Conservation (phyloP, 768 basidiomycete species). For the Podaxis carcinomalis region DNA sequence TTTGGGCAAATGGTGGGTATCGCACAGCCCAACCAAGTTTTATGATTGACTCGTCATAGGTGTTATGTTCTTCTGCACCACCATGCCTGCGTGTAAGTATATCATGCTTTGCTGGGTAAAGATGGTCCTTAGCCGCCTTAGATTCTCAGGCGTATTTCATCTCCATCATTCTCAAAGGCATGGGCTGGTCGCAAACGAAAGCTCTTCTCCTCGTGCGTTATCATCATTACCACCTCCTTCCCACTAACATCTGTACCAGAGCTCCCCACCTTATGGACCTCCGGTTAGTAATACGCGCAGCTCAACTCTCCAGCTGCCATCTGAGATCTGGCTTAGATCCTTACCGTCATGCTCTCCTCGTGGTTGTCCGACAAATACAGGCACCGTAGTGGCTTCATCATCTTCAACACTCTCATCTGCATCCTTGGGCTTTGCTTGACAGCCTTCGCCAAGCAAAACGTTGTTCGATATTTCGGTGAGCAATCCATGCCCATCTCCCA, state of each 20-base stretch:
- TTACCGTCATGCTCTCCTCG: conserved; percentile 9
- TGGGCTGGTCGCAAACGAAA: conserved; percentile 10
- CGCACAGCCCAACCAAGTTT: not conserved
- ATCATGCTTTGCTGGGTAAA: not conserved
- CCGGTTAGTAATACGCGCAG: conserved; percentile 5
- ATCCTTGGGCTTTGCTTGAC: conserved; percentile 7
- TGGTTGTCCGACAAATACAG: conserved; percentile 12
- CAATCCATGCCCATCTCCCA: not conserved
- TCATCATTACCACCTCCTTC: not conserved
- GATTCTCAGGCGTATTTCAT: conserved; percentile 14
- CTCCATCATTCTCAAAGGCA: conserved; percentile 10
- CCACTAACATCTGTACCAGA: not conserved
- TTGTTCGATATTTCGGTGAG: conserved; percentile 6
- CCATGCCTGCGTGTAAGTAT: conserved; percentile 25
- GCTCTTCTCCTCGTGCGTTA: conserved; percentile 7
- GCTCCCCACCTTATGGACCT: conserved; percentile 10
- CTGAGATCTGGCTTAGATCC: conserved; percentile 17
- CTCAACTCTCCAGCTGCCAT: conserved; percentile 13
- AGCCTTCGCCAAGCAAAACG: conserved; percentile 8
- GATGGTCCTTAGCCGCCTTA: not conserved
- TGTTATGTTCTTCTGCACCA: conserved; percentile 26
- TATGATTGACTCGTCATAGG: conserved; percentile 16
- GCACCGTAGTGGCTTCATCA: conserved; percentile 11
- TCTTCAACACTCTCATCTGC: conserved; percentile 3
- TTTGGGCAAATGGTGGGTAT: conserved; percentile 25